Evolutionary conservation across 2,329 filamentous ascomycete species (phyloP).

Genomic region (Alternaria rosae): DNA sequence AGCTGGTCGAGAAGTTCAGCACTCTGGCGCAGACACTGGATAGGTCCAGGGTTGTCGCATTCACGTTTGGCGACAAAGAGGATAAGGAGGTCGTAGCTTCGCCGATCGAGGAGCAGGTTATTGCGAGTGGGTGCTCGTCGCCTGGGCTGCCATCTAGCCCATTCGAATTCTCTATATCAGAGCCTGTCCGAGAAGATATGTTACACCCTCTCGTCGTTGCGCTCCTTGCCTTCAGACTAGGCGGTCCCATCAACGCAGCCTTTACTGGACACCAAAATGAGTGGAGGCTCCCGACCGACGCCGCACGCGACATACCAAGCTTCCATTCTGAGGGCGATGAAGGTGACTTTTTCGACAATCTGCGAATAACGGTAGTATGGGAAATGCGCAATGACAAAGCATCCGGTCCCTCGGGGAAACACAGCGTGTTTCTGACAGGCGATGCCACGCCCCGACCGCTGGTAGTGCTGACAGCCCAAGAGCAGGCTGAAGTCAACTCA

Average conservation of each 20-base stretch:
- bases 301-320: background rate
- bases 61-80: background rate
- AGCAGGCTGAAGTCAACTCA: background rate
- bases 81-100: background rate
- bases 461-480: background rate
- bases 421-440: slow-evolving; percentile 13
- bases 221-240: slow-evolving; percentile 18
- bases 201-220: slow-evolving; percentile 18
- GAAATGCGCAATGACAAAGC: slow-evolving; percentile 8
- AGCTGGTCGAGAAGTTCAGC: slow-evolving; percentile 10
- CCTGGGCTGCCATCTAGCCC: background rate
- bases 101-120: background rate
- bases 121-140: background rate
- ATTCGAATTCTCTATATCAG: background rate
- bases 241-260: slow-evolving; percentile 21
- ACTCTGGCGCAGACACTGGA: background rate
- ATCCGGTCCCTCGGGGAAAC: slow-evolving; percentile 7
- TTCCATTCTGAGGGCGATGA: slow-evolving; percentile 18
- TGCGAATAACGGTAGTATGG: slow-evolving; percentile 19
- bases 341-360: slow-evolving; percentile 8
- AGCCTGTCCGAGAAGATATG: background rate
- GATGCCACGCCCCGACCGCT: slow-evolving; percentile 6
- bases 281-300: slow-evolving; percentile 11
- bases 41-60: slow-evolving; percentile 3
- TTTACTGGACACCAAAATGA: slow-evolving; percentile 10